Evolutionary conservation across 2,329 filamentous ascomycete species (phyloP).

Genomic region (Oidium heveae): DNA sequence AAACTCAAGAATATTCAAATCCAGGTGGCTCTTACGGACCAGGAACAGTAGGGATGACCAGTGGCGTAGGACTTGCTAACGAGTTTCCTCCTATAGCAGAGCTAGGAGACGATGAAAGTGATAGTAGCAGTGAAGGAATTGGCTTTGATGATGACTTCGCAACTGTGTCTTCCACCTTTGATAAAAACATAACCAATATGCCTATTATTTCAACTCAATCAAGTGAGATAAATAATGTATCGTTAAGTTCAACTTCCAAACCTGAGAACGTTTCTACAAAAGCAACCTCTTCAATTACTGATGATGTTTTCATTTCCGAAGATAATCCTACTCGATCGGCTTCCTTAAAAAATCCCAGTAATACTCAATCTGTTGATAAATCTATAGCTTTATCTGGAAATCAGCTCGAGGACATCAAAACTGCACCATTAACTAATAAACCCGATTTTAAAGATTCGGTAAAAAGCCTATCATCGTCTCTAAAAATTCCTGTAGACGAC

Average conservation of each 20-base stretch:
- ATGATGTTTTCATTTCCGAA: neutral
- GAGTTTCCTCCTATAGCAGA: slow-evolving; percentile 93
- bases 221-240: neutral
- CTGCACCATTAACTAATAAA: slow-evolving; percentile 2
- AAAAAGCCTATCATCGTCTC: slow-evolving; percentile 13
- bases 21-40: slow-evolving; percentile 15
- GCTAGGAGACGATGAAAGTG: slow-evolving; percentile 48
- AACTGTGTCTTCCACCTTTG: slow-evolving; percentile 21
- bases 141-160: slow-evolving; percentile 91
- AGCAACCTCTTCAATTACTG: neutral
- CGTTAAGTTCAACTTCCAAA: neutral
- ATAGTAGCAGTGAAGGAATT: slow-evolving; percentile 50
- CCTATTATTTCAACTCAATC: neutral
- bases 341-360: neutral
- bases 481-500: slow-evolving; percentile 39
- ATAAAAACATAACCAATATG: slow-evolving; percentile 8
- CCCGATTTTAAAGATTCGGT: neutral
- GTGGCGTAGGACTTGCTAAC: slow-evolving; percentile 30
- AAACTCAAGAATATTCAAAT: slow-evolving; percentile 24
- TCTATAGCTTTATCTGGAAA: slow-evolving; percentile 8
- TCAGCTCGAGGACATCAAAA: slow-evolving; percentile 9
- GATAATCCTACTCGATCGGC: neutral
- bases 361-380: slow-evolving; percentile 25
- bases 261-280: neutral
- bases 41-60: slow-evolving; percentile 16